These are phyloP conservation scores for Dillenia suffruticosa DNA, from an alignment of 164 flowering plant genomes.

Conservation along the genomic window DNA sequence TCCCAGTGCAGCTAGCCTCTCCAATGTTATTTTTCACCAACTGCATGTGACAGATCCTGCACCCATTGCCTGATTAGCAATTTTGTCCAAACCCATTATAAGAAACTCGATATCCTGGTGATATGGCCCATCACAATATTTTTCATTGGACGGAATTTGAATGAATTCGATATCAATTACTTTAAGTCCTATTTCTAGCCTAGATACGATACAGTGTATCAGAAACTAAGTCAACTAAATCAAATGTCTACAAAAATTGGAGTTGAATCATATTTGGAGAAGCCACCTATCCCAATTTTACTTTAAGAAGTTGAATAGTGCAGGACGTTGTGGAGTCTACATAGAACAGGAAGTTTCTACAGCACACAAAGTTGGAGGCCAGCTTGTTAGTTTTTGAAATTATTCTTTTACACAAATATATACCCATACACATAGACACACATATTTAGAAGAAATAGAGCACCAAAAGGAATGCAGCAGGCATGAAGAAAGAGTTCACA, in stretches of 20 bases:
- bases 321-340: slow-evolving; percentile 23
- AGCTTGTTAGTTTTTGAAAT: not conserved
- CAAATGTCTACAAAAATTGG: too few relatives aligned
- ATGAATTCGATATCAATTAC: not conserved
- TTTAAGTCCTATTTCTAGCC: not conserved
- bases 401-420: not conserved
- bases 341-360: slow-evolving; percentile 4
- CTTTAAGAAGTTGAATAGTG: slow-evolving; percentile 38
- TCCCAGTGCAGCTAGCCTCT: slow-evolving; percentile 20
- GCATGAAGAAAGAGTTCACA: not conserved
- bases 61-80: slow-evolving; percentile 31
- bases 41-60: slow-evolving; percentile 37
- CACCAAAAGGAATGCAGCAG: not conserved
- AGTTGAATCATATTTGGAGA: too few relatives aligned
- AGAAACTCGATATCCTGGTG: slow-evolving; percentile 48
- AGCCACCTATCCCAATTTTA: not conserved
- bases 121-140: not conserved
- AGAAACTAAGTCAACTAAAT: not conserved
- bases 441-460: not conserved
- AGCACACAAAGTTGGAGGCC: not conserved
- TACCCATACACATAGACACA: too few relatives aligned
- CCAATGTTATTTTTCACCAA: slow-evolving; percentile 33
- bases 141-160: too few relatives aligned
- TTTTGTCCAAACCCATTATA: slow-evolving; percentile 24
- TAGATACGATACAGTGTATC: not conserved